Base-by-base conservation (phyloP, 2,329 filamentous ascomycete genomes). In the Aureobasidium namibiae region DNA sequence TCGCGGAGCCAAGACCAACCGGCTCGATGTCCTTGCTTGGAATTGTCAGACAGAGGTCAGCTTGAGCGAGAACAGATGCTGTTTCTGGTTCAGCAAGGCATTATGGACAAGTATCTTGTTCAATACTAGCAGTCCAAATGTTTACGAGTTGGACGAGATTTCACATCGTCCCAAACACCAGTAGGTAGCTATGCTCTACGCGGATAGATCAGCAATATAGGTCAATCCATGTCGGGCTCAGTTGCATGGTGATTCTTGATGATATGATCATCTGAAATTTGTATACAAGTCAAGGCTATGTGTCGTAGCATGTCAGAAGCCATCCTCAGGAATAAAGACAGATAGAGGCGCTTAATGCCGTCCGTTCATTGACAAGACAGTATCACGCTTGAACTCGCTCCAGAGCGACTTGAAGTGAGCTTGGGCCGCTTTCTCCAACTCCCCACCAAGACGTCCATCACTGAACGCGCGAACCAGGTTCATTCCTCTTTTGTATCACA, bases 391-490 rank as follows among this genome's bases (percentile, higher is more conserved):
- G n/a, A n/a, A n/a, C n/a, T n/a, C n/a, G n/a, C n/a, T n/a, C n/a
- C n/a, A n/a, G n/a, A n/a, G n/a, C n/a, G n/a, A n/a, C n/a, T n/a
- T n/a, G n/a, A n/a, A n/a, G n/a, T n/a, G n/a, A n/a, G 46, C 46
- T 36, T n/a, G 26, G 34, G 26, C 36, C 50, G 16, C 36, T 21
- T 44, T 45, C 39, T 56, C 52, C 50, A 41, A 8, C 6, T 6
- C 50, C 50, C 24, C 23, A 29, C 36, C 26, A 54, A n/a, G n/a
- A n/a, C n/a, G 16, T 5, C 44, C 26, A n/a, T 48, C 36, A 18
- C 33, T 26, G 29, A 34, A 33, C 39, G 39, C 50, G 50, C 38
- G 50, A 42, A 54, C 49, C 49, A 52, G 42, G 46, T 49, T 49
- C 34, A 16, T 41, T 56, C 29, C 38, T 56, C 52, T 26, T 56